Evolutionary conservation across 305 asterid species (phyloP).

Genomic region (Euphrasia arctica): DNA sequence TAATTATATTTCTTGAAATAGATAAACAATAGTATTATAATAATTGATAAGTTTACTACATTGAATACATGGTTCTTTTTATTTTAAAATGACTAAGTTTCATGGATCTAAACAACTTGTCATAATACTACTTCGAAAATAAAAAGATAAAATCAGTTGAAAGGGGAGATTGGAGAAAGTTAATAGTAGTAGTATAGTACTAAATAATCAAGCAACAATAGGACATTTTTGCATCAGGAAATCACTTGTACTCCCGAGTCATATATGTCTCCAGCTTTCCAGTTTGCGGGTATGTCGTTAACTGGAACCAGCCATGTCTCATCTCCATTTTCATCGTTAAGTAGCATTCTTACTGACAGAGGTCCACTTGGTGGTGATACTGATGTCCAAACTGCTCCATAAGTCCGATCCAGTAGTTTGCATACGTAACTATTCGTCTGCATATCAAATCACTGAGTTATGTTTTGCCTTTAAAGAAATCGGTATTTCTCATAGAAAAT

Average conservation of each 20-base stretch:
- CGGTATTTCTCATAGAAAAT: not conserved
- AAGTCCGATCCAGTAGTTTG: slow-evolving; percentile 59
- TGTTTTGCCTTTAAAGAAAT: slow-evolving; percentile 3
- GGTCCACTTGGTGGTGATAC: slow-evolving; percentile 71
- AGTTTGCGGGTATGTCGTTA: slow-evolving; percentile 61
- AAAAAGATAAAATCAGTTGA: slow-evolving; percentile 8
- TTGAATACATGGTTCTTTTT: too few relatives aligned
- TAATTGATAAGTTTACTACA: not conserved
- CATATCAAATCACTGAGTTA: slow-evolving; percentile 22
- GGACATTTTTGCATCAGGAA: slow-evolving; percentile 28
- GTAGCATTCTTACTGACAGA: slow-evolving; percentile 68
- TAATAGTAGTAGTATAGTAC: too few relatives aligned
- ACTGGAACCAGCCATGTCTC: slow-evolving; percentile 71
- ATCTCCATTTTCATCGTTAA: slow-evolving; percentile 58
- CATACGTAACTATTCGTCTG: slow-evolving; percentile 65
- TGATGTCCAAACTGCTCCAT: slow-evolving; percentile 82
- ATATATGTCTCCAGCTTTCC: slow-evolving; percentile 69
- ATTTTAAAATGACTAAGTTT: not conserved
- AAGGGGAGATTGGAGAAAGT: slow-evolving; percentile 1
- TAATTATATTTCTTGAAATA: slow-evolving; percentile 1
- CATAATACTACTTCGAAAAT: not conserved
- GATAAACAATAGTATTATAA: not conserved
- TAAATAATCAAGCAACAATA: too few relatives aligned
- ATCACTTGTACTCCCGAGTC: slow-evolving; percentile 76
- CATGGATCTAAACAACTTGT: slow-evolving; percentile 18